Percentiles rank a stretch among this genome's conserved stretches.
phyloP scores from a whole-genome alignment of 768 basidiomycete species.

The Calocybe gangraenosa region DNA sequence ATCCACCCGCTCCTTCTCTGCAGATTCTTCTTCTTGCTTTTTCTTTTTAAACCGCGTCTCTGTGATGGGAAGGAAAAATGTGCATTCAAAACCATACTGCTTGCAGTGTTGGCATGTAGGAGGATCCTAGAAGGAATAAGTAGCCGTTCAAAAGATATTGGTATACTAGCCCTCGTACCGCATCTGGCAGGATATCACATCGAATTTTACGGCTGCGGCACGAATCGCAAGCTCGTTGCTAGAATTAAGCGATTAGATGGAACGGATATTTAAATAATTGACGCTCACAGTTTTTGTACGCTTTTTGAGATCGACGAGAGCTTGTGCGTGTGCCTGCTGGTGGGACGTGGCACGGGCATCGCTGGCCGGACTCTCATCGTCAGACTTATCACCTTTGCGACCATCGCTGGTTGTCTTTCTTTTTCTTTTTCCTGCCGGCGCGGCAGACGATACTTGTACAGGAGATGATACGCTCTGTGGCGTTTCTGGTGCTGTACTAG shows the following conservation, averaged over 20 bases:
- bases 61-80: constrained; percentile 96
- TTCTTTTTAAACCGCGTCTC: constrained; percentile 99
- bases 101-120: constrained; percentile 92
- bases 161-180: constrained; percentile 24
- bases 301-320: constrained; percentile 66
- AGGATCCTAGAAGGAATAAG: constrained; percentile 43
- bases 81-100: constrained; percentile 90
- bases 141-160: constrained; percentile 1
- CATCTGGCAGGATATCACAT: constrained; percentile 83
- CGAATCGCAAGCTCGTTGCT: constrained; percentile 84
- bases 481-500: constrained; percentile 29
- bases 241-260: constrained; percentile 10
- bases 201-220: constrained; percentile 90
- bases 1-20: constrained; percentile 36
- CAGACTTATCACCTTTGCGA: constrained; percentile 39
- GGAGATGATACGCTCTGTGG: constrained; percentile 31
- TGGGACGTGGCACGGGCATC: constrained; percentile 30
- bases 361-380: constrained; percentile 55
- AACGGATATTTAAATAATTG: background rate
- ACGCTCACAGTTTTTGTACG: constrained; percentile 77
- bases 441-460: constrained; percentile 27
- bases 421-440: constrained; percentile 57
- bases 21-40: constrained; percentile 68
- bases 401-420: constrained; percentile 41
- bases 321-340: constrained; percentile 19